Conservation (phyloP, 805 yeast genomes). For the Ogataea degrootiae region DNA sequence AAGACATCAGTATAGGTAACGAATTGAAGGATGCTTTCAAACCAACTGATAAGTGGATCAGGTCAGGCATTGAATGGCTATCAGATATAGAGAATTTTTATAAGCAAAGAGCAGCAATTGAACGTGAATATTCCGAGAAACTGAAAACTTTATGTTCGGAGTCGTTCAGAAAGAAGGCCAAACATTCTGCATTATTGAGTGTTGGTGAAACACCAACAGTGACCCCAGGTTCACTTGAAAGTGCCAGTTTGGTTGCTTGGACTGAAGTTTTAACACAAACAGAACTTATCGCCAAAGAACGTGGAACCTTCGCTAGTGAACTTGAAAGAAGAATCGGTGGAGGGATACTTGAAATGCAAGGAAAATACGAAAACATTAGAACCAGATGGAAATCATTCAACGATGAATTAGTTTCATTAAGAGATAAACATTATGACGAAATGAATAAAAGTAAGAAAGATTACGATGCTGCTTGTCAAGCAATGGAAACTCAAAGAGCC, state of each 20-base stretch:
- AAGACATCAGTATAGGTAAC: conserved; percentile 50
- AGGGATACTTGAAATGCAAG: conserved; percentile 50
- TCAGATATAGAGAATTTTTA: conserved; percentile 79
- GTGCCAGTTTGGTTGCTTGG: conserved; percentile 87
- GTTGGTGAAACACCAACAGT: conserved; percentile 90
- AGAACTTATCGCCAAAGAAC: conserved; percentile 71
- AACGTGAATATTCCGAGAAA: conserved; percentile 74
- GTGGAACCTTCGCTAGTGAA: conserved; percentile 52
- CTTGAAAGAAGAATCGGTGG: conserved; percentile 56
- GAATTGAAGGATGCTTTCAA: conserved; percentile 78
- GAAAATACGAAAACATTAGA: conserved; percentile 49
- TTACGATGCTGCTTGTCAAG: conserved; percentile 78
- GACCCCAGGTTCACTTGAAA: conserved; percentile 93
- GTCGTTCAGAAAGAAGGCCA: conserved; percentile 73
- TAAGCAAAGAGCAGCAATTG: conserved; percentile 74
- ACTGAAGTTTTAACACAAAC: conserved; percentile 80
- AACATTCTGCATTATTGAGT: conserved; percentile 56
- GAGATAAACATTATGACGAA: conserved; percentile 47
- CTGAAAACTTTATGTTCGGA: conserved; percentile 60
- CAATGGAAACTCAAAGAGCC: conserved; percentile 74
- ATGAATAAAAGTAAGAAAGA: conserved; percentile 61
- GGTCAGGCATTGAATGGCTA: conserved; percentile 68
- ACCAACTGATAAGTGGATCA: conserved; percentile 73
- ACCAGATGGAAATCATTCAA: conserved; percentile 54
- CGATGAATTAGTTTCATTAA: conserved; percentile 48